phyloP scores from a whole-genome alignment of 345 rosid genomes.

The Eucalyptus regnans region DNA sequence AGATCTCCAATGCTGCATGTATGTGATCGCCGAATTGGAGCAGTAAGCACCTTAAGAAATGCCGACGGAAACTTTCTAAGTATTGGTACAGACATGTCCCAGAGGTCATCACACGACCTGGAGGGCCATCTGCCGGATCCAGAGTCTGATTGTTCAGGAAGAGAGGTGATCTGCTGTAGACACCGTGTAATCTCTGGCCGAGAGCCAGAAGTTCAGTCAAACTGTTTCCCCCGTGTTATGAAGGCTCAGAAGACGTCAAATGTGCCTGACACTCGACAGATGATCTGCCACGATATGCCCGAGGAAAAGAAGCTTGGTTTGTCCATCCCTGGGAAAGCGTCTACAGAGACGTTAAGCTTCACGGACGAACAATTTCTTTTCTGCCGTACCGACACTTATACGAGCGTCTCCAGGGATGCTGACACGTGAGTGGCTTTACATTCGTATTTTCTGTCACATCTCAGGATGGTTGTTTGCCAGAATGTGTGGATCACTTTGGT shows the following conservation, averaged over 20 bases:
- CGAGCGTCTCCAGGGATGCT: conserved; percentile 1
- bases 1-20: conserved; percentile 16
- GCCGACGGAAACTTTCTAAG: conserved; percentile 70
- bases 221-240: conserved; percentile 26
- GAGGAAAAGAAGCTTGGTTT: conserved; percentile 15
- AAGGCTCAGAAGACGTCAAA: conserved; percentile 13
- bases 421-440: conserved; percentile 17
- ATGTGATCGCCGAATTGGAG: conserved; percentile 12
- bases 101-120: conserved; percentile 17
- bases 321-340: conserved; percentile 7
- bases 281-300: not conserved
- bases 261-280: conserved; percentile 1
- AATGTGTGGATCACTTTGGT: not conserved
- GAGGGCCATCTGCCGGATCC: not conserved
- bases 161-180: conserved; percentile 4
- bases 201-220: conserved; percentile 18
- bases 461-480: not conserved
- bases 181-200: not conserved
- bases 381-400: not conserved
- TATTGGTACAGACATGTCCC: conserved; percentile 23
- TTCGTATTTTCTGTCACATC: not conserved
- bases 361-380: conserved; percentile 4
- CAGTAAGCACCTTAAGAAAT: conserved; percentile 46
- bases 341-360: conserved; percentile 3
- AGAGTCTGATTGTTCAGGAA: conserved; percentile 10